These are phyloP conservation scores for Trypethelium eluteriae DNA, from an alignment of 495 filamentous ascomycete genomes.

Conservation along the genomic window DNA sequence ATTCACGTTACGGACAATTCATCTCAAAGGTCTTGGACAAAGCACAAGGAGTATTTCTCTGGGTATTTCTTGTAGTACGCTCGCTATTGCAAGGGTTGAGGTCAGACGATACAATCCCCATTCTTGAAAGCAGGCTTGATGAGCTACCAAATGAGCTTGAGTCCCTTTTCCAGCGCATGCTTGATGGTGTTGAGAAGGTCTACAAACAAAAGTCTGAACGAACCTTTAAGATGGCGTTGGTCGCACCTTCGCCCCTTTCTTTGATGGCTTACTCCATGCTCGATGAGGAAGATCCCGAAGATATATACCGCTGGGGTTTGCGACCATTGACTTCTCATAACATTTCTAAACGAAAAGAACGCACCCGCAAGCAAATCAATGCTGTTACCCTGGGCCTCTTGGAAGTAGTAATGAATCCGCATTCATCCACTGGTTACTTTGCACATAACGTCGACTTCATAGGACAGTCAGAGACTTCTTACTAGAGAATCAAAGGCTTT, in stretches of 20 bases:
- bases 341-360: neutral
- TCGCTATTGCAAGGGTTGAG: constrained; percentile 22
- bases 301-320: neutral
- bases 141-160: constrained; percentile 22
- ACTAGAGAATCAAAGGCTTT: neutral
- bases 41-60: constrained; percentile 31
- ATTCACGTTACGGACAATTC: constrained; percentile 1
- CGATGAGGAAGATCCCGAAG: neutral
- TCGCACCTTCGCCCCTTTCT: neutral
- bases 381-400: neutral
- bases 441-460: neutral
- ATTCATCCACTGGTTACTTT: neutral
- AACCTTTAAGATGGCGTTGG: neutral
- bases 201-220: neutral
- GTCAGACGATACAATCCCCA: constrained; percentile 19
- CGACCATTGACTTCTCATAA: neutral
- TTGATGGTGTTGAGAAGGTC: neutral
- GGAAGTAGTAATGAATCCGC: neutral
- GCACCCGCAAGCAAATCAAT: neutral
- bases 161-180: neutral
- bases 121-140: constrained; percentile 17
- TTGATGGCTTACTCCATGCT: neutral
- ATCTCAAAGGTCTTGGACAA: constrained; percentile 22
- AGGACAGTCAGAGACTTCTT: neutral
- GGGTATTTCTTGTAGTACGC: constrained; percentile 29